Conservation (phyloP, 352 stramenopile species). For the Pythium coloratum region DNA sequence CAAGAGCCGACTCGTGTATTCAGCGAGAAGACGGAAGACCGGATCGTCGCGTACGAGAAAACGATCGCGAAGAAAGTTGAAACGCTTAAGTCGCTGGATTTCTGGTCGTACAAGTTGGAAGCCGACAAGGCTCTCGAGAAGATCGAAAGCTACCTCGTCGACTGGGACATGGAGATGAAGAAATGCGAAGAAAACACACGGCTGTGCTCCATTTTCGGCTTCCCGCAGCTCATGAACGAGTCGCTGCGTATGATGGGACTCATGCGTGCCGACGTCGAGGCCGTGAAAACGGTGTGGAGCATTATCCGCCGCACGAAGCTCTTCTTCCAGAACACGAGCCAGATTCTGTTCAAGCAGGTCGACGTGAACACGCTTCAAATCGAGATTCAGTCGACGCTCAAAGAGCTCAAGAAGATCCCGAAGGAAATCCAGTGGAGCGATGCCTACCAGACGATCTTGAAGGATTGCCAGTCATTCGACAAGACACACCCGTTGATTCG, state of each 20-base stretch:
- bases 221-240: conserved; percentile 92
- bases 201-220: conserved; percentile 93
- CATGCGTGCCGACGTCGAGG: conserved; percentile 82
- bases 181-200: conserved; percentile 91
- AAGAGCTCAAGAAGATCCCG: conserved; percentile 92
- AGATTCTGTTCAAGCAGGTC: conserved; percentile 91
- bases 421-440: conserved; percentile 93
- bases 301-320: conserved; percentile 77
- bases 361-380: conserved; percentile 94
- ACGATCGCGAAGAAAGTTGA: conserved; percentile 84
- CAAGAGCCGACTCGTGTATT: conserved; percentile 85
- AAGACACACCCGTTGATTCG: conserved; percentile 83
- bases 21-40: conserved; percentile 91
- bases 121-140: conserved; percentile 81
- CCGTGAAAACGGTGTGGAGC: conserved; percentile 75
- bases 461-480: conserved; percentile 80
- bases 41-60: conserved; percentile 92
- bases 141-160: conserved; percentile 77
- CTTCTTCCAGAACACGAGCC: conserved; percentile 66
- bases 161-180: conserved; percentile 89
- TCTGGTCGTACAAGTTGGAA: conserved; percentile 82
- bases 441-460: conserved; percentile 86
- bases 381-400: conserved; percentile 92
- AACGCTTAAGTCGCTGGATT: conserved; percentile 78
- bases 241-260: conserved; percentile 85